These are phyloP conservation scores for Melampsora medusae DNA, from an alignment of 1,284 basidiomycete species.

Conservation along the genomic window DNA sequence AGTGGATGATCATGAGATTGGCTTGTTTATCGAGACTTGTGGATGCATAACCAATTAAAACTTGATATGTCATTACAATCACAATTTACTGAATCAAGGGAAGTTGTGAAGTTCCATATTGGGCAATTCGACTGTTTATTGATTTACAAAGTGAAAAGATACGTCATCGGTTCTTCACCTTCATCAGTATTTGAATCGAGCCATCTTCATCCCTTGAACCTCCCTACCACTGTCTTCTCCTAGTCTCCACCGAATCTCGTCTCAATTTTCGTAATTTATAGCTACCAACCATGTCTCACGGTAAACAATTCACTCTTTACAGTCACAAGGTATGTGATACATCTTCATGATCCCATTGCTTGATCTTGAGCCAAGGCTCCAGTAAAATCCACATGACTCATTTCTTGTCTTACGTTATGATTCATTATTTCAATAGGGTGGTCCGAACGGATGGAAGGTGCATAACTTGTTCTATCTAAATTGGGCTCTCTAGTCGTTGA, in stretches of 20 bases:
- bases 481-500: background rate
- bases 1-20: no score
- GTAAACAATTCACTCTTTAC: slow-evolving; percentile 12
- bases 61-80: no score
- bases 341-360: background rate
- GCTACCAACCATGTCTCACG: slow-evolving; percentile 5
- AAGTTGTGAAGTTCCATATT: no score
- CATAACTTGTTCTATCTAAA: background rate
- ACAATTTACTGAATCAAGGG: no score
- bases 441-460: slow-evolving; percentile 21
- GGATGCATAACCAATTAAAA: no score
- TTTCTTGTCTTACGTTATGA: background rate
- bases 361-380: background rate
- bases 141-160: no score
- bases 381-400: background rate
- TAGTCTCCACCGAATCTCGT: background rate
- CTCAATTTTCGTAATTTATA: background rate
- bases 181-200: no score
- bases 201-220: no score
- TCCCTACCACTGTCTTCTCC: no score
- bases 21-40: no score
- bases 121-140: no score
- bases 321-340: slow-evolving; percentile 3
- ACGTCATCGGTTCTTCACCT: no score
- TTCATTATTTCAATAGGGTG: background rate